phyloP scores from a whole-genome alignment of 2,329 filamentous ascomycete genomes.

The Botrytis sinoallii region DNA sequence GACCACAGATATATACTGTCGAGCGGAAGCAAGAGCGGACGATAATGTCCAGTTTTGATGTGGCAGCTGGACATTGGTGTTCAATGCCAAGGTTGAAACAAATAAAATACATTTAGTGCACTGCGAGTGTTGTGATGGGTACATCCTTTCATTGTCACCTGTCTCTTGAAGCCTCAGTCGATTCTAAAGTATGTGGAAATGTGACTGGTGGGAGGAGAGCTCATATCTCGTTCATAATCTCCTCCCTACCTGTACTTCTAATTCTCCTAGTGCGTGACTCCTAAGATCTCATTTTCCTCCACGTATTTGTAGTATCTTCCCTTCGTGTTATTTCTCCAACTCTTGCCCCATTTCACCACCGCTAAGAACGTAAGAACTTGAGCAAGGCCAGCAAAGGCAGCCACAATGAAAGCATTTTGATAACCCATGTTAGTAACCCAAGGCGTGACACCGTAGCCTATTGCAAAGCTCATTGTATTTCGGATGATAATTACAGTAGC shows the following conservation, averaged over 20 bases:
- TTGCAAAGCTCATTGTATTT: slow-evolving; percentile 50
- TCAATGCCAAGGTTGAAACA: background rate
- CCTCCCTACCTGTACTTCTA: background rate
- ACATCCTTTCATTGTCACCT: background rate
- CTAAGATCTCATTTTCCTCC: slow-evolving; percentile 28
- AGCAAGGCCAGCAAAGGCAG: slow-evolving; percentile 41
- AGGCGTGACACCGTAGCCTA: slow-evolving; percentile 50
- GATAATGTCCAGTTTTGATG: background rate
- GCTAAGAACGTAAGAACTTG: slow-evolving; percentile 43
- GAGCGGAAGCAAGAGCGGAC: background rate
- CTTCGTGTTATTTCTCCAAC: slow-evolving; percentile 41
- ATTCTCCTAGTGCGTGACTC: slow-evolving; percentile 16
- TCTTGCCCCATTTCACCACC: slow-evolving; percentile 50
- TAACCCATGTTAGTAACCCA: slow-evolving; percentile 44
- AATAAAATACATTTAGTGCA: background rate
- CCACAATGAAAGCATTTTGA: slow-evolving; percentile 45
- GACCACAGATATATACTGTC: background rate
- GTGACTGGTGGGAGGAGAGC: background rate
- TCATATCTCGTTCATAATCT: background rate
- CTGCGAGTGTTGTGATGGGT: background rate
- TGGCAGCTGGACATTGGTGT: background rate
- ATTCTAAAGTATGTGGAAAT: background rate
- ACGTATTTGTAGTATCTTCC: slow-evolving; percentile 42
- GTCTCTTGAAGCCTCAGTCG: background rate
- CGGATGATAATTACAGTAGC: slow-evolving; percentile 47